A percentile compares a stretch with the other conserved stretches of the same genome.
Evolutionary conservation across 1,284 basidiomycete species (phyloP).

Genomic region (Cutaneotrichosporon sp.): DNA sequence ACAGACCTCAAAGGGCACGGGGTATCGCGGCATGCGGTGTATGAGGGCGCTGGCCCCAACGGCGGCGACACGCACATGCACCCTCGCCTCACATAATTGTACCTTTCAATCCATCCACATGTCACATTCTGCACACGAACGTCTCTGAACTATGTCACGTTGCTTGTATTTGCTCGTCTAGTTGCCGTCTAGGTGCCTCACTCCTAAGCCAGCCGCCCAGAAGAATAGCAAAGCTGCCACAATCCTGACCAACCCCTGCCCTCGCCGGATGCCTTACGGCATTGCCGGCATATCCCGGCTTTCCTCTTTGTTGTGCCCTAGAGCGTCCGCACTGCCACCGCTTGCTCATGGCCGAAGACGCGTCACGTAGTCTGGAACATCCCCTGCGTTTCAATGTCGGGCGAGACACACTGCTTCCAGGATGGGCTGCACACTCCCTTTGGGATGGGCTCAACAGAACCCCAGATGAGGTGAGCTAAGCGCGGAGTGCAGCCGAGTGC

Average conservation of each 20-base stretch:
- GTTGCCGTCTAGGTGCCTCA: no score
- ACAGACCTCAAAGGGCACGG: slow-evolving; percentile 63
- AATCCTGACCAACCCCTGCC: not conserved
- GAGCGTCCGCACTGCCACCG: not conserved
- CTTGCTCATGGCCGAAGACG: not conserved
- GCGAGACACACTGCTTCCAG: no score
- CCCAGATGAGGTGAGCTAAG: no score
- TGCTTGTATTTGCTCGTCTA: no score
- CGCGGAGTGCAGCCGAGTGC: no score
- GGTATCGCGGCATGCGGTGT: slow-evolving; percentile 13
- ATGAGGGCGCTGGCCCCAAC: slow-evolving; percentile 19
- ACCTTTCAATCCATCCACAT: not conserved
- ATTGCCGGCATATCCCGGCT: not conserved
- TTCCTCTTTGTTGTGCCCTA: not conserved
- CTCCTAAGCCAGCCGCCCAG: not conserved
- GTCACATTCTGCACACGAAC: not conserved
- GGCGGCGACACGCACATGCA: slow-evolving; percentile 46
- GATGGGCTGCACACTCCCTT: not conserved
- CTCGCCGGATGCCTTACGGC: not conserved
- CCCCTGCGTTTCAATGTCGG: not conserved
- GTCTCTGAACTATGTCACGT: no score
- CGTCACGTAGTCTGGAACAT: slow-evolving; percentile 5
- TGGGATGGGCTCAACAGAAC: not conserved
- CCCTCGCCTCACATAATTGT: slow-evolving; percentile 36
- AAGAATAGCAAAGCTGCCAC: not conserved